These are phyloP conservation scores for Cicer pinnatifidum DNA, from an alignment of 306 rosid species.

Conservation along the genomic window DNA sequence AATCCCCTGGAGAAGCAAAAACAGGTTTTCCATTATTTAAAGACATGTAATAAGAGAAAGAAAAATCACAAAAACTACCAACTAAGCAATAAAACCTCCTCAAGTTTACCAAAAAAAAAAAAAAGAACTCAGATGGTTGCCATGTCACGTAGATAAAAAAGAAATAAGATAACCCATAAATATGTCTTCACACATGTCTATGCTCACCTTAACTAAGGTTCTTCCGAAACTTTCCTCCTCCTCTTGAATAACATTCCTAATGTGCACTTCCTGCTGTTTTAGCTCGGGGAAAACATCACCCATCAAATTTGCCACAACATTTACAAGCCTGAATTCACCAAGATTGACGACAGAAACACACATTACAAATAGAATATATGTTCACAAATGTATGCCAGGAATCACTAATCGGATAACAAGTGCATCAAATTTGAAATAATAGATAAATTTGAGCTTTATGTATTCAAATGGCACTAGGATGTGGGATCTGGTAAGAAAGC, in stretches of 20 bases:
- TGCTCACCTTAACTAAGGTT: conserved; percentile 83
- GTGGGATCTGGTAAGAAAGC: conserved; percentile 8
- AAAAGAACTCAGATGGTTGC: conserved; percentile 26
- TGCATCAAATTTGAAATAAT: conserved; percentile 7
- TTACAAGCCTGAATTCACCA: conserved; percentile 72
- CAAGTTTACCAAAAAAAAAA: conserved; percentile 4
- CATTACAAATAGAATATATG: conserved; percentile 17
- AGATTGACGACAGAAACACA: conserved; percentile 22
- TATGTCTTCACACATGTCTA: conserved; percentile 1
- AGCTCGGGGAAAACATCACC: conserved; percentile 86
- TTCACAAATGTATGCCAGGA: neutral
- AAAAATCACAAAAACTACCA: conserved; percentile 25
- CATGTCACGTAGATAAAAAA: conserved; percentile 13
- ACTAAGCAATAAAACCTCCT: conserved; percentile 14
- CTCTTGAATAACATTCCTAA: conserved; percentile 73
- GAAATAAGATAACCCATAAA: conserved; percentile 30
- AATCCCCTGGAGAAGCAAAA: conserved; percentile 71
- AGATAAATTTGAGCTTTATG: conserved; percentile 1
- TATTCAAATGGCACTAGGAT: neutral
- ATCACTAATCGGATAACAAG: conserved; percentile 1
- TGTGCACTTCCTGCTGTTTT: conserved; percentile 67
- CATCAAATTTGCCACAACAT: conserved; percentile 66
- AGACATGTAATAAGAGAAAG: neutral
- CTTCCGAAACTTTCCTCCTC: conserved; percentile 97
- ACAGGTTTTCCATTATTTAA: conserved; percentile 19